phyloP scores from a whole-genome alignment of 495 filamentous ascomycete genomes.

The Lophium mytilinum region DNA sequence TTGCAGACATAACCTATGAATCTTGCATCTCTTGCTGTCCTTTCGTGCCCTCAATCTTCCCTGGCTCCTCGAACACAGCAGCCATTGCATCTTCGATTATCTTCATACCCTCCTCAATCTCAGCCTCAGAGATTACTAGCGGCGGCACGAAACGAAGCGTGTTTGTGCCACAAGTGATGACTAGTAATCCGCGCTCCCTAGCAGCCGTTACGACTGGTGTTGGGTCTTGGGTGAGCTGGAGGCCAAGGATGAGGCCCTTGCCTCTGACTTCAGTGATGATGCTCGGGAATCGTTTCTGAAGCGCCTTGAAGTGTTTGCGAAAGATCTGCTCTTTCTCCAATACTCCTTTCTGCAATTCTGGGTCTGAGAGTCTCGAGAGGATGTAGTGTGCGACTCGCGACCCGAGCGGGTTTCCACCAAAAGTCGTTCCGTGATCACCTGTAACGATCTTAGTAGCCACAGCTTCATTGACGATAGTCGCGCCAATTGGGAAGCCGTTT shows the following conservation, averaged over 20 bases:
- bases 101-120: constrained; percentile 65
- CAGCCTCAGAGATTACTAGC: constrained; percentile 57
- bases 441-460: constrained; percentile 79
- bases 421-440: constrained; percentile 95
- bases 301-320: constrained; percentile 48
- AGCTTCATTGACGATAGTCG: constrained; percentile 69
- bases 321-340: constrained; percentile 58
- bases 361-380: constrained; percentile 60
- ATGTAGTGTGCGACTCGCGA: constrained; percentile 78
- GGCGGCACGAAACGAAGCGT: constrained; percentile 38
- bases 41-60: constrained; percentile 23
- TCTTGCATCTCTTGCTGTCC: constrained; percentile 31
- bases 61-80: constrained; percentile 34
- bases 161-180: constrained; percentile 88
- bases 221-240: constrained; percentile 69
- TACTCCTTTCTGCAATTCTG: constrained; percentile 57
- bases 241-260: constrained; percentile 71
- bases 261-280: constrained; percentile 73
- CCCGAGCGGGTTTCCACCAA: constrained; percentile 88
- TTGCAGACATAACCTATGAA: neutral
- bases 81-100: constrained; percentile 74
- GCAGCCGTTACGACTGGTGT: constrained; percentile 69
- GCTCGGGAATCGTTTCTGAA: constrained; percentile 61
- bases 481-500: constrained; percentile 92
- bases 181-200: constrained; percentile 75